Conservation (phyloP, 306 rosid species). For the Luffa aegyptiaca region DNA sequence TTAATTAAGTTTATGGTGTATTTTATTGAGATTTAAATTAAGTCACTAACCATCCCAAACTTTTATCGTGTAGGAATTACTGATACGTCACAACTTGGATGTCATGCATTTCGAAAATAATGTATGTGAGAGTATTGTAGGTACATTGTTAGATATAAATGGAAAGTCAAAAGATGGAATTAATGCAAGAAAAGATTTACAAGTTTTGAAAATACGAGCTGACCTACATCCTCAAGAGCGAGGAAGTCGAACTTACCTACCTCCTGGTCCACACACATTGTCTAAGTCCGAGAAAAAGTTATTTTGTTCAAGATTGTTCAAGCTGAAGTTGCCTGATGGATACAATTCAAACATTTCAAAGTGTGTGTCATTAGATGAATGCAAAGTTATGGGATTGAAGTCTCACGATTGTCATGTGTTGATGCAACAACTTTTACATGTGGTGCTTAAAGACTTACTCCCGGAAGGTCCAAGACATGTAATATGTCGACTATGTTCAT, state of each 20-base stretch:
- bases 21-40: not conserved
- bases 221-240: not conserved
- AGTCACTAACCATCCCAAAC: not conserved
- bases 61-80: not conserved
- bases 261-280: not conserved
- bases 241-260: not conserved
- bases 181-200: not conserved
- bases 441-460: not conserved
- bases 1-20: too few species aligned
- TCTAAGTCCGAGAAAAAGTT: not conserved
- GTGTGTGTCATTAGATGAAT: not conserved
- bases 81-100: not conserved
- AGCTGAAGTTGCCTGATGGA: too few species aligned
- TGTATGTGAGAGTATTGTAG: not conserved
- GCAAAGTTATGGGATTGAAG: not conserved
- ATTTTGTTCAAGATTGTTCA: not conserved
- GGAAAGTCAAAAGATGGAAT: not conserved
- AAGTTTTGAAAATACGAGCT: not conserved
- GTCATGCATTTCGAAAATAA: not conserved
- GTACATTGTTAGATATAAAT: not conserved
- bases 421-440: not conserved
- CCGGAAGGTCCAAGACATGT: not conserved
- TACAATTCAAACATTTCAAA: not conserved
- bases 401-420: not conserved
- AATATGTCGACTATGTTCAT: not conserved